Percentiles rank a stretch among this genome's conserved stretches.
Conservation (phyloP, 2,329 filamentous ascomycete species). For the Leptosphaerulina australis region DNA sequence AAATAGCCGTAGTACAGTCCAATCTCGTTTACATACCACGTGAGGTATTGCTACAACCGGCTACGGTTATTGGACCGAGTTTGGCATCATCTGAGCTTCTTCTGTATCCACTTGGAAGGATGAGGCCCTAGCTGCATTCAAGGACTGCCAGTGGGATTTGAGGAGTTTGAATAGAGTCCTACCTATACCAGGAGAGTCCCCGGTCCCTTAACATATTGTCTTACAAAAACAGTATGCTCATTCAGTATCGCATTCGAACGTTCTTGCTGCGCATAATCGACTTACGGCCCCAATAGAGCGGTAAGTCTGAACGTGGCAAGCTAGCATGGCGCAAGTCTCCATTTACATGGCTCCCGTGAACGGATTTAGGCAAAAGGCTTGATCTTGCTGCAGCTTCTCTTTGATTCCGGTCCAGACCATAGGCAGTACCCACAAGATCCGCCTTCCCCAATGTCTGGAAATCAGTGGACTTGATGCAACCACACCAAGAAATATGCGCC, state of each 20-base stretch:
- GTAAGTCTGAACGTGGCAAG: slow-evolving; percentile 2
- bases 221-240: not conserved
- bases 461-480: too few species aligned
- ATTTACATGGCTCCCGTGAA: not conserved
- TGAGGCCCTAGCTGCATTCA: not conserved
- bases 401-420: slow-evolving; percentile 12
- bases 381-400: not conserved
- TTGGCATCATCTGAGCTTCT: not conserved
- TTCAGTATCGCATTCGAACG: not conserved
- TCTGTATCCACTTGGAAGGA: not conserved
- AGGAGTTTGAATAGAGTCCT: not conserved
- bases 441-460: slow-evolving; percentile 1
- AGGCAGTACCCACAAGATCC: not conserved
- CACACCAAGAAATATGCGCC: too few species aligned
- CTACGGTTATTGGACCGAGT: not conserved
- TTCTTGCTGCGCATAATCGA: not conserved
- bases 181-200: not conserved
- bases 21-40: not conserved
- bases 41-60: not conserved
- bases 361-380: not conserved
- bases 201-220: not conserved
- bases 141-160: not conserved
- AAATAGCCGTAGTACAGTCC: slow-evolving; percentile 9
- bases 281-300: not conserved
- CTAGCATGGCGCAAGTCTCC: slow-evolving; percentile 1